Evolutionary conservation across 805 yeast species (phyloP).

Genomic region (Saturnispora halmiae): DNA sequence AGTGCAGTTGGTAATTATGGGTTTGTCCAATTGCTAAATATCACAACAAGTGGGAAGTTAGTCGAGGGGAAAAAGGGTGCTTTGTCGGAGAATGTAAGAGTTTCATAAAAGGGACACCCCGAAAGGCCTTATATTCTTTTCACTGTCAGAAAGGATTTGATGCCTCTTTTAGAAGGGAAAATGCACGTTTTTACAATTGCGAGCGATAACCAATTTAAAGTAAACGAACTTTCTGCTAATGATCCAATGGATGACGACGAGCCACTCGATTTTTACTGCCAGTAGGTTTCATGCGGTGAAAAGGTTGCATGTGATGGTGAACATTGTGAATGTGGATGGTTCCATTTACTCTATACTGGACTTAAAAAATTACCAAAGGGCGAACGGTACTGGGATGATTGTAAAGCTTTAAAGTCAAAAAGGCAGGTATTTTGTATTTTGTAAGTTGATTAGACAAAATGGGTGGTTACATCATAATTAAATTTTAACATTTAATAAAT

Average conservation of each 20-base stretch:
- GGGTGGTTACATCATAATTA: not conserved
- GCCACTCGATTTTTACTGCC: conserved; percentile 91
- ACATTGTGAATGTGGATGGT: conserved; percentile 89
- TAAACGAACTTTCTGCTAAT: not conserved
- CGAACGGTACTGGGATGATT: conserved; percentile 73
- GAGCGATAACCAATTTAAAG: too few relatives aligned
- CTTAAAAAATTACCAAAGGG: conserved; percentile 79
- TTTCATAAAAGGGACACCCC: too few relatives aligned
- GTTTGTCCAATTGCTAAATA: too few relatives aligned
- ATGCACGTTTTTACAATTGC: too few relatives aligned
- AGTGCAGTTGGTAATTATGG: conserved; percentile 11
- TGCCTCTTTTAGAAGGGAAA: too few relatives aligned
- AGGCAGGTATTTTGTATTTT: not conserved
- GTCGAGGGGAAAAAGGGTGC: too few relatives aligned
- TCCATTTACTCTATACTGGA: conserved; percentile 89
- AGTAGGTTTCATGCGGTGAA: conserved; percentile 94
- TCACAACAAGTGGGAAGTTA: too few relatives aligned
- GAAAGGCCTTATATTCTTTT: too few relatives aligned
- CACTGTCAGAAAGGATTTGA: too few relatives aligned
- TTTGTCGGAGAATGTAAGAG: too few relatives aligned
- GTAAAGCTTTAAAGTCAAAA: conserved; percentile 28
- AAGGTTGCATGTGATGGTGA: conserved; percentile 99
- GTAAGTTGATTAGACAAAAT: not conserved
- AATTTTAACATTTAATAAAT: too few relatives aligned
- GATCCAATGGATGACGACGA: too few relatives aligned